Percentiles rank a stretch among this genome's conserved stretches.
phyloP scores from a whole-genome alignment of 2,329 filamentous ascomycete species.

The Dactylella cylindrospora region DNA sequence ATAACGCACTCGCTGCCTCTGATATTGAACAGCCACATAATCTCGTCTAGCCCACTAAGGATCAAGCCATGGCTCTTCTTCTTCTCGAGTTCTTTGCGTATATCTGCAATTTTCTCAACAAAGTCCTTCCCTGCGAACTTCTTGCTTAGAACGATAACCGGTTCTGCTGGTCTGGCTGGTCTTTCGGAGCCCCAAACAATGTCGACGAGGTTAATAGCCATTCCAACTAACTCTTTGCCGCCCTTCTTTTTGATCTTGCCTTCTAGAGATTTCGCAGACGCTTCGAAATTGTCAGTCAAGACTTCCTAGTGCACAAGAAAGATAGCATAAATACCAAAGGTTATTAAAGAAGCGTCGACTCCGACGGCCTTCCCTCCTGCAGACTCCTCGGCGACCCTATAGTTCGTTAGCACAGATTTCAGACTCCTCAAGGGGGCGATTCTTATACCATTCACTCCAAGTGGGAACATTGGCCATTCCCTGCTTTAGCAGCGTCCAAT shows the following conservation, averaged over 20 bases:
- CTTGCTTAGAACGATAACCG: slow-evolving; percentile 69
- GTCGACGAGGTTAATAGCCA: slow-evolving; percentile 86
- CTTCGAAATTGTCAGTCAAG: slow-evolving; percentile 48
- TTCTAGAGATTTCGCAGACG: slow-evolving; percentile 71
- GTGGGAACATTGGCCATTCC: slow-evolving; percentile 91
- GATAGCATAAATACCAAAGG: slow-evolving; percentile 58
- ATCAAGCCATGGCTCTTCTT: slow-evolving; percentile 85
- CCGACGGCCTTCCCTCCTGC: slow-evolving; percentile 83
- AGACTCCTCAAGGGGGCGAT: slow-evolving; percentile 29
- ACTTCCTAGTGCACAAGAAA: not conserved
- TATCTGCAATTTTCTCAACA: slow-evolving; percentile 76
- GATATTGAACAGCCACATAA: slow-evolving; percentile 98
- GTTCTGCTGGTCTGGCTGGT: slow-evolving; percentile 73
- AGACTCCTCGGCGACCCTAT: slow-evolving; percentile 73
- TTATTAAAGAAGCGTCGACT: slow-evolving; percentile 85
- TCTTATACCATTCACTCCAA: slow-evolving; percentile 85
- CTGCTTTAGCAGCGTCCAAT: slow-evolving; percentile 90
- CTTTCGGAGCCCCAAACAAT: slow-evolving; percentile 76
- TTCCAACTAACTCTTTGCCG: slow-evolving; percentile 71
- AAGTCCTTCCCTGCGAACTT: slow-evolving; percentile 81
- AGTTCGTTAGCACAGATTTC: slow-evolving; percentile 3
- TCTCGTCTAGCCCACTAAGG: slow-evolving; percentile 91
- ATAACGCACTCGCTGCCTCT: slow-evolving; percentile 57
- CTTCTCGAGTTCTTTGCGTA: slow-evolving; percentile 89
- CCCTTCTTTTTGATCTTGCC: slow-evolving; percentile 86